Conservation (phyloP, 805 yeast species). For the Wickerhamomyces hampshirensis region DNA sequence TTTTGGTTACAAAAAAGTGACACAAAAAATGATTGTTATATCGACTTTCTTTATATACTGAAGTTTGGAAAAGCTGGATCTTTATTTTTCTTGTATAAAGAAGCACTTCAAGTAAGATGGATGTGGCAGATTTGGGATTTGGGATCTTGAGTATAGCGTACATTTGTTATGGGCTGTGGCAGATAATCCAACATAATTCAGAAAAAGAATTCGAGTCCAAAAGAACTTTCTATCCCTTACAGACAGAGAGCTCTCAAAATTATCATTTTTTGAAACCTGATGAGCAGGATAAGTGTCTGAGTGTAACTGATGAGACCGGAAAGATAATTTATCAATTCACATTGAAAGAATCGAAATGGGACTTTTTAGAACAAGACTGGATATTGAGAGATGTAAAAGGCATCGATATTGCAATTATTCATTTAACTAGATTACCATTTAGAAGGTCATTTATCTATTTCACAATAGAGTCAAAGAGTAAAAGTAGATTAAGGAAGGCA, state of each 20-base stretch:
- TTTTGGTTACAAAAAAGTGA: no score
- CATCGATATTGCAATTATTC: neutral
- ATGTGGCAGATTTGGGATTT: no score
- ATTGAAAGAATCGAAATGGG: neutral
- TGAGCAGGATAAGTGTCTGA: neutral
- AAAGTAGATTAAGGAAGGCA: no score
- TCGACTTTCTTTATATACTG: no score
- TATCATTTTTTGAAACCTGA: neutral
- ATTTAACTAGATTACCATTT: neutral
- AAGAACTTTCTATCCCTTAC: neutral
- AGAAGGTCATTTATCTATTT: neutral
- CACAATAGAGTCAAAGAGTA: neutral
- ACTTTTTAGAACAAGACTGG: conserved; percentile 2
- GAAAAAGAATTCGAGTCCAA: neutral
- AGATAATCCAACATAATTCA: neutral
- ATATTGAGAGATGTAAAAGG: neutral
- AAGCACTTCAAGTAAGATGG: no score
- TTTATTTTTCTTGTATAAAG: no score
- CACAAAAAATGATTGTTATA: no score
- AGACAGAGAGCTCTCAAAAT: neutral
- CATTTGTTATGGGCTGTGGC: neutral
- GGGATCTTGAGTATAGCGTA: neutral
- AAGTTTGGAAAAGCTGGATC: no score
- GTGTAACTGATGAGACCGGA: neutral
- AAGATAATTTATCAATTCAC: neutral